Percentiles rank a stretch among this genome's conserved stretches.
Conservation (phyloP, 345 rosid genomes). For the Orychophragmus violaceus region DNA sequence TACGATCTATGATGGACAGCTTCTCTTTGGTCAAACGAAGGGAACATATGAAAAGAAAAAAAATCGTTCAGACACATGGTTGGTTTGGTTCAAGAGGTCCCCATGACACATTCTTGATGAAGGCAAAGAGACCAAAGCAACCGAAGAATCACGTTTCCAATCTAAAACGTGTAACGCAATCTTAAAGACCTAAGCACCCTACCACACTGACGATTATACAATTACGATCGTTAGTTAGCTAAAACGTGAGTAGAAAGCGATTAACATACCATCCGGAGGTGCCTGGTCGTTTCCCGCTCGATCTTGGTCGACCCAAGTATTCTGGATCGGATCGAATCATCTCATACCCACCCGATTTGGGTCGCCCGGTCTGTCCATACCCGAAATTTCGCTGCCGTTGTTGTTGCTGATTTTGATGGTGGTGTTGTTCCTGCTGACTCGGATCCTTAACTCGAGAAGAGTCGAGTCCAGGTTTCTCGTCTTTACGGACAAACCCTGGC, state of each 20-base stretch:
- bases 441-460: background rate
- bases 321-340: constrained; percentile 42
- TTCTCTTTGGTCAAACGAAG: background rate
- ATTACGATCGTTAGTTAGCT: background rate
- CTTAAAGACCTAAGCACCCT: background rate
- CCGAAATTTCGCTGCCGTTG: constrained; percentile 21
- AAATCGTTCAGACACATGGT: background rate
- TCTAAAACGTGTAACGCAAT: background rate
- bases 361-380: constrained; percentile 53
- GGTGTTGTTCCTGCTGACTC: background rate
- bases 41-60: too few relatives aligned
- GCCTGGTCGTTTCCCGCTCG: constrained; percentile 59
- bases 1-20: background rate
- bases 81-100: background rate
- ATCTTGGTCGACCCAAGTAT: constrained; percentile 41
- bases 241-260: background rate
- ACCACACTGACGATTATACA: background rate
- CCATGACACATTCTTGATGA: background rate
- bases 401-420: too few relatives aligned
- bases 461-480: constrained; percentile 44
- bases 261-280: constrained; percentile 58
- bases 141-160: background rate
- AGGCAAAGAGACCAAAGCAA: background rate
- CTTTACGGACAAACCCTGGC: constrained; percentile 64
- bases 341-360: constrained; percentile 67